Evolutionary conservation across 2,329 filamentous ascomycete species (phyloP), one percentile per base, ranked within the genome.

Genomic region (Claviceps cyperi): DNA sequence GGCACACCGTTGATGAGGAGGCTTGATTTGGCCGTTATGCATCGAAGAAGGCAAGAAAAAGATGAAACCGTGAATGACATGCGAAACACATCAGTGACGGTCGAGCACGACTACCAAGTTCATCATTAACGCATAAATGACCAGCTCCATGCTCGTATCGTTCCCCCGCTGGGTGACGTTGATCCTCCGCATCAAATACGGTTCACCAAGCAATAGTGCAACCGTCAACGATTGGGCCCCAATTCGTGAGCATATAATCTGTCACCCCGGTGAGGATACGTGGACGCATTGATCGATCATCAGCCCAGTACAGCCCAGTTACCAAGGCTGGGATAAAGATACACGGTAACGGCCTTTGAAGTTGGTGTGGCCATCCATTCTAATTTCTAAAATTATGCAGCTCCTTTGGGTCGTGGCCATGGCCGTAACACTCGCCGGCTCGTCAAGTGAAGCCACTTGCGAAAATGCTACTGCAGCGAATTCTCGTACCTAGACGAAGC

Each of bases 171-270:
- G 68, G 8, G 86, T 73, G 6, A 84, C 83, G 9, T 52, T 88
- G 81, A 35, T 81, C 77, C 62, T 88, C 83, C 0, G 75, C 79
- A 32, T 83, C 73, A 60, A 87, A 87, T 14, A 74, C 69, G 84
- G 85, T 2, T 87, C 63, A 1, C 79, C 82, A 0, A 82, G 80
- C 0, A 87, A 74, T 1, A 83, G 84, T 1, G 82, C 83, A 58
- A 87, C 87, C 0, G 82, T 86, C 64, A 57, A 87, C 87, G 0
- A 82, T 86, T 64, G 87, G 83, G 56, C 87, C 83, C 2, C 70
- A 69, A 24, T 80, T 76, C 52, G 87, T 69, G 51, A 73, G 66
- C 83, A 86, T 87, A 38, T 81, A 74, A 53, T 71, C 70, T 13
- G 67, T 84, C 73, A 84, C 82, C 46, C 78, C 76, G 14, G 78